phyloP scores from a whole-genome alignment of 2,329 filamentous ascomycete species.

The Aspergillus carbonarius region DNA sequence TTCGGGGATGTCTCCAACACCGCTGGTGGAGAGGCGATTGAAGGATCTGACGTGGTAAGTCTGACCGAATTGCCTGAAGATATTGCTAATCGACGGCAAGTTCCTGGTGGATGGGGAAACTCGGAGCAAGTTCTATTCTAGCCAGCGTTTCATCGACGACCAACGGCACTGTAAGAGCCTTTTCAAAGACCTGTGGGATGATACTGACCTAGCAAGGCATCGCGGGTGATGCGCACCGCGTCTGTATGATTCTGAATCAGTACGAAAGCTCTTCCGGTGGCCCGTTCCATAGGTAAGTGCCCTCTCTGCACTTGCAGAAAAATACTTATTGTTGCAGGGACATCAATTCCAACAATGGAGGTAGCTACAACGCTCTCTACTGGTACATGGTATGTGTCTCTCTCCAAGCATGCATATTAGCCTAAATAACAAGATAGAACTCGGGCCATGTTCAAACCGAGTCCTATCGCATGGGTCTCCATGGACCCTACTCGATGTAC shows the following conservation, averaged over 20 bases:
- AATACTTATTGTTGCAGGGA: conserved; percentile 39
- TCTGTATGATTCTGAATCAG: conserved; percentile 58
- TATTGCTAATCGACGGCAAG: conserved; percentile 2
- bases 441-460: conserved; percentile 65
- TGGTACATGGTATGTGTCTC: conserved; percentile 57
- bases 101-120: conserved; percentile 63
- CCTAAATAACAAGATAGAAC: conserved; percentile 45
- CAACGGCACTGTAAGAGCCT: conserved; percentile 54
- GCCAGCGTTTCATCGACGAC: conserved; percentile 68
- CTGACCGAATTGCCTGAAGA: not conserved
- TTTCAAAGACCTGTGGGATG: not conserved
- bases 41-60: conserved; percentile 55
- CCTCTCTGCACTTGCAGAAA: not conserved
- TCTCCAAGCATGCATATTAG: too few species aligned
- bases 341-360: conserved; percentile 65
- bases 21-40: conserved; percentile 53
- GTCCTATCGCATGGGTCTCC: conserved; percentile 60
- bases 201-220: conserved; percentile 22
- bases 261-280: conserved; percentile 66
- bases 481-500: conserved; percentile 63
- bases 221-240: conserved; percentile 49
- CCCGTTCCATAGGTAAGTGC: conserved; percentile 58
- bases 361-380: conserved; percentile 58
- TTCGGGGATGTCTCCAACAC: conserved; percentile 59
- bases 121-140: conserved; percentile 69